Conservation (phyloP, 768 basidiomycete species). For the Termitomyces eurrhizus region DNA sequence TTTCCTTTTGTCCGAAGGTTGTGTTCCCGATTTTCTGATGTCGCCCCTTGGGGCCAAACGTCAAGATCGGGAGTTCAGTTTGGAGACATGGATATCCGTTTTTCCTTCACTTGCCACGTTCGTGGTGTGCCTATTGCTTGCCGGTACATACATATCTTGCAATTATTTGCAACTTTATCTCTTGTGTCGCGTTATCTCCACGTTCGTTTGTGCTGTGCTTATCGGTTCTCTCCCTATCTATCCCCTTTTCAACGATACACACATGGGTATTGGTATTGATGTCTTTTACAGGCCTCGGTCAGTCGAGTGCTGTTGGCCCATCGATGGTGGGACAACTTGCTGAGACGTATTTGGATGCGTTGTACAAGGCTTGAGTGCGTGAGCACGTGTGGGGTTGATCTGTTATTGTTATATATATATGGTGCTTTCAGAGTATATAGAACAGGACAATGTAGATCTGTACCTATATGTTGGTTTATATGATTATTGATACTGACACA, state of each 20-base stretch:
- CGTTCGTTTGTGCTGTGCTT: neutral
- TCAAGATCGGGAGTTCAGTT: neutral
- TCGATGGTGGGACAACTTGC: conserved; percentile 76
- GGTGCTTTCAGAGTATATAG: neutral
- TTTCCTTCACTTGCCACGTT: neutral
- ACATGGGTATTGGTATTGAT: neutral
- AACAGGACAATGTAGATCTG: neutral
- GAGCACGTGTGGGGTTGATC: neutral
- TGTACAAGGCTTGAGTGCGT: conserved; percentile 64
- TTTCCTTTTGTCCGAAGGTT: neutral
- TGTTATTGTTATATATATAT: neutral
- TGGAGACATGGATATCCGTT: neutral
- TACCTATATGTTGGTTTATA: neutral
- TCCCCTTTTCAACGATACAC: neutral
- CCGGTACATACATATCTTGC: neutral
- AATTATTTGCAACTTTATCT: neutral
- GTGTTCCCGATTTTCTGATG: neutral
- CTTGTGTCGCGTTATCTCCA: neutral
- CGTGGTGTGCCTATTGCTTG: neutral
- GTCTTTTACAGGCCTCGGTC: conserved; percentile 59
- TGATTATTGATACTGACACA: neutral
- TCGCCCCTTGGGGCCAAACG: neutral
- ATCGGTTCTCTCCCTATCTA: neutral
- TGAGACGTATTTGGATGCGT: conserved; percentile 73
- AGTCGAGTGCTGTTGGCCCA: conserved; percentile 79